Base-by-base conservation (phyloP, 192 early-diverging fungal genomes). In the Coemansia sp. region DNA sequence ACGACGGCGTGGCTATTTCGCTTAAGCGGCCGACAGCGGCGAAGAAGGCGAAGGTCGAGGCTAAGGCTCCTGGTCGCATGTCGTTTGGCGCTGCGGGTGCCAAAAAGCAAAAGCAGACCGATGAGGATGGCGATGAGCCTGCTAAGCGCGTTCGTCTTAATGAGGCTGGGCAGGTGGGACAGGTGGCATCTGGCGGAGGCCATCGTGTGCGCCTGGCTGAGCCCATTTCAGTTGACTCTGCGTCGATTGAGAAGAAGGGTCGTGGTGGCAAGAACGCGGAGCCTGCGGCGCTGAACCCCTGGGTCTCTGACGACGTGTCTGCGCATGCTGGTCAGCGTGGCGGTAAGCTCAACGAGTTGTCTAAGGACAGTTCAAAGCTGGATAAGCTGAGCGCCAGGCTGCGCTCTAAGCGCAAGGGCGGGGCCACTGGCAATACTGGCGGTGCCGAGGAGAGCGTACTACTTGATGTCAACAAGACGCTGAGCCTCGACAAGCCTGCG, bases 381-480 rank as follows among this genome's bases (percentile, higher is more conserved):
- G 91, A 95, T 52, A 89, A 91, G 64, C 83, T 89, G 46, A 81
- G 90, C 22, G 87, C 88, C 46, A 89, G 88, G 68, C 65, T 91
- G 22, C 89, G 89, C 39, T 89, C 91, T 64, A 82, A 88, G 65
- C 88, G 89, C 65, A 78, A 75, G 47, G 70, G 57, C 18, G 58
- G 58, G 7, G 27, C 34, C 3, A 47, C 47, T 53, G 65, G 60
- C 16, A 29, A 20, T 5, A 62, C 53, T 5, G 49, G 62, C 20
- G 61, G 50, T 4, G 44, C 75, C n/a, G 81, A 88, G 36, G 86
- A 88, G 15, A 88, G 87, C 74, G 87, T 94, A 38, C 78, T 90
- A 64, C 85, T 95, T 46, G 90, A 95, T 76, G 70, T 91, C 61
- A 87, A 84, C 69, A 91, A 89, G 57, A 89, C 90, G 12, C 71